phyloP scores from a whole-genome alignment of 805 yeast species.

The Wickerhamomyces ciferrii region DNA sequence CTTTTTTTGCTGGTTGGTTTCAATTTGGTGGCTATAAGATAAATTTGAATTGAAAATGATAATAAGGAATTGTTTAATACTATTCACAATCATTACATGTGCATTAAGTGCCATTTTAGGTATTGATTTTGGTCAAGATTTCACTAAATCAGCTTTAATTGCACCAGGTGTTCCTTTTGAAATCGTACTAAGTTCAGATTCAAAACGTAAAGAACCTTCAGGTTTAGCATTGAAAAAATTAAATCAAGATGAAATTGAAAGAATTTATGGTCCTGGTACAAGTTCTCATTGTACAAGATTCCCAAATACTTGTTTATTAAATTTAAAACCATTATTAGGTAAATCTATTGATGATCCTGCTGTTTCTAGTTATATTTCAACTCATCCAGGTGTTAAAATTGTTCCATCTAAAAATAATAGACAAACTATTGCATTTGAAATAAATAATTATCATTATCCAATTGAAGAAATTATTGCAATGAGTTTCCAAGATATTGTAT shows the following conservation, averaged over 20 bases:
- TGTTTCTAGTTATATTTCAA: slow-evolving; percentile 39
- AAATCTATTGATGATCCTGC: slow-evolving; percentile 41
- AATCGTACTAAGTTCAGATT: slow-evolving; percentile 81
- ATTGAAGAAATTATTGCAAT: slow-evolving; percentile 84
- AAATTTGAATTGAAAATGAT: neutral
- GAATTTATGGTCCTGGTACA: slow-evolving; percentile 78
- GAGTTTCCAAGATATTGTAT: slow-evolving; percentile 62
- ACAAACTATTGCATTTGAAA: slow-evolving; percentile 49
- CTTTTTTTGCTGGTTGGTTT: neutral
- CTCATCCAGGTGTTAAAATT: slow-evolving; percentile 58
- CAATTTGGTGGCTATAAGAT: no score
- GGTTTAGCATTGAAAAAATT: slow-evolving; percentile 62
- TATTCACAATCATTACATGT: slow-evolving; percentile 7
- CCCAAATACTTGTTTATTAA: slow-evolving; percentile 64
- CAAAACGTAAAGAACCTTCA: slow-evolving; percentile 83
- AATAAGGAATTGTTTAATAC: slow-evolving; percentile 1
- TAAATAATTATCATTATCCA: slow-evolving; percentile 44
- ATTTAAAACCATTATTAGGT: slow-evolving; percentile 72
- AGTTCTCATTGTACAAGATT: slow-evolving; percentile 63
- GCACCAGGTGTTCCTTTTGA: slow-evolving; percentile 92
- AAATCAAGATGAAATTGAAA: slow-evolving; percentile 45
- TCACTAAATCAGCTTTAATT: slow-evolving; percentile 78
- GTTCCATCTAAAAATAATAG: slow-evolving; percentile 37
- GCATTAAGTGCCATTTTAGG: slow-evolving; percentile 69
- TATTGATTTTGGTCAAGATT: slow-evolving; percentile 84